Conservation (phyloP, 2,329 filamentous ascomycete genomes). For the Penicillium sp. region DNA sequence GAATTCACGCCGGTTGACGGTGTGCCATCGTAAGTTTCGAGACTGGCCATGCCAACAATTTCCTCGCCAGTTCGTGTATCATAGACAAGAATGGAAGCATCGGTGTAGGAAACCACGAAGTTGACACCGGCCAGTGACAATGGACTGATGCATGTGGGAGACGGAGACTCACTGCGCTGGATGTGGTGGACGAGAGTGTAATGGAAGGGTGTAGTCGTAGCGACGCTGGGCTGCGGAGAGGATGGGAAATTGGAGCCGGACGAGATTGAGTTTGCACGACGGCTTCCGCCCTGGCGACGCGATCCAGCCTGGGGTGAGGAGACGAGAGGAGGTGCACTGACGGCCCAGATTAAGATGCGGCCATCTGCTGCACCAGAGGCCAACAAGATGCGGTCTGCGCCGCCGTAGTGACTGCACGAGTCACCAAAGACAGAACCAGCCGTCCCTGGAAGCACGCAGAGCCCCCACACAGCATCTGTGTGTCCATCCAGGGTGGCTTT, state of each 20-base stretch:
- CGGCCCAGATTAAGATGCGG: conserved; percentile 86
- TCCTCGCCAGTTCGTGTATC: conserved; percentile 90
- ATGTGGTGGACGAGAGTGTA: conserved; percentile 87
- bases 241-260: conserved; percentile 88
- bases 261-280: conserved; percentile 86
- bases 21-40: conserved; percentile 89
- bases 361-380: conserved; percentile 89
- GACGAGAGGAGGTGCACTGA: conserved; percentile 81
- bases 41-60: conserved; percentile 84
- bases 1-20: conserved; percentile 79
- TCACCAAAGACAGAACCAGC: conserved; percentile 73
- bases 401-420: conserved; percentile 66
- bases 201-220: conserved; percentile 79
- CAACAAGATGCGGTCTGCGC: conserved; percentile 79
- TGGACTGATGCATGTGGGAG: conserved; percentile 88
- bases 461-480: conserved; percentile 90
- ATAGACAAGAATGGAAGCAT: conserved; percentile 85
- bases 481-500: conserved; percentile 93
- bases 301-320: conserved; percentile 72
- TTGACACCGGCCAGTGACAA: conserved; percentile 75
- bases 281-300: conserved; percentile 68
- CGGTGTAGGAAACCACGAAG: conserved; percentile 88
- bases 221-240: conserved; percentile 81
- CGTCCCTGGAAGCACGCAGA: conserved; percentile 84
- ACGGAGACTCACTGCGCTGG: conserved; percentile 60